Evolutionary conservation across 2,329 filamentous ascomycete genomes (phyloP).

Genomic region (Coniochaeta sp.): DNA sequence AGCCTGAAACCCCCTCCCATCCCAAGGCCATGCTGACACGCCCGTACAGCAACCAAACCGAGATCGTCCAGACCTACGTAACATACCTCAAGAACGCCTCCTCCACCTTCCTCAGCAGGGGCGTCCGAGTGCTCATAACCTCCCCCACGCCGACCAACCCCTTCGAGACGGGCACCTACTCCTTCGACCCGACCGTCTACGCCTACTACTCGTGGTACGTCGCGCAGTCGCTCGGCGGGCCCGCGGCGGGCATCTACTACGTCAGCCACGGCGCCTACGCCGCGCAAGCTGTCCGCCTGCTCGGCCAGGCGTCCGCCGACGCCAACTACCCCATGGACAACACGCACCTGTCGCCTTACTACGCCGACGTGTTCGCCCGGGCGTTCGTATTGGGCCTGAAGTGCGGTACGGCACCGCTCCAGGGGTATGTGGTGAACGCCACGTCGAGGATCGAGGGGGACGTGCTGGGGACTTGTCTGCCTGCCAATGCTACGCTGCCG

Average conservation of each 20-base stretch:
- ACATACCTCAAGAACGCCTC: slow-evolving; percentile 53
- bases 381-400: slow-evolving; percentile 50
- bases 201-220: slow-evolving; percentile 44
- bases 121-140: slow-evolving; percentile 53
- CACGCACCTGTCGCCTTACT: slow-evolving; percentile 51
- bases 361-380: slow-evolving; percentile 48
- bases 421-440: slow-evolving; percentile 20
- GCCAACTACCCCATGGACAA: slow-evolving; percentile 51
- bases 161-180: slow-evolving; percentile 47
- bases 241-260: slow-evolving; percentile 37
- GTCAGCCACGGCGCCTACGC: slow-evolving; percentile 55
- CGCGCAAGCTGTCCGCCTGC: slow-evolving; percentile 40
- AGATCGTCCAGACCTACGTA: slow-evolving; percentile 54
- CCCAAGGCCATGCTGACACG: slow-evolving; percentile 5
- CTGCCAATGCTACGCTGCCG: not conserved
- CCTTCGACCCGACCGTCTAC: slow-evolving; percentile 42
- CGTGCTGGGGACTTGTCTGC: not conserved
- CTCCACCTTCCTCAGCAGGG: slow-evolving; percentile 43
- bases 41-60: slow-evolving; percentile 14
- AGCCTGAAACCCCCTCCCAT: not conserved
- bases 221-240: slow-evolving; percentile 23
- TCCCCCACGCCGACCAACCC: slow-evolving; percentile 50
- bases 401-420: slow-evolving; percentile 37
- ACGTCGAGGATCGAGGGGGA: slow-evolving; percentile 11
- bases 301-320: slow-evolving; percentile 43